Evolutionary conservation across 2,329 filamentous ascomycete genomes (phyloP), one percentile per base, ranked within the genome.

Genomic region (Sarocladiaceae sp.): DNA sequence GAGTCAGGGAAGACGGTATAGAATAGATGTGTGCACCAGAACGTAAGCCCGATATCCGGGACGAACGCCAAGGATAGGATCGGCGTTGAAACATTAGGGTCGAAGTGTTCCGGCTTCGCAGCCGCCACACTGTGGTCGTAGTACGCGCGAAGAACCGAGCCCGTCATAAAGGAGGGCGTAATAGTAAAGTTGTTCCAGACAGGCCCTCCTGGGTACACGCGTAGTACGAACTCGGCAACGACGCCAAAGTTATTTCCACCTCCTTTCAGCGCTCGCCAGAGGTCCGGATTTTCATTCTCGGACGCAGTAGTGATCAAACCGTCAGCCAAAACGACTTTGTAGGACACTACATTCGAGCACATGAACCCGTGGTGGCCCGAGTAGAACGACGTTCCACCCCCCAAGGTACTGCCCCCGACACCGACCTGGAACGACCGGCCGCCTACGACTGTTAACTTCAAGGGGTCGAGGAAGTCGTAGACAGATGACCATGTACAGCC

Each of bases 361-460:
- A 62, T 66, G 54, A 67, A 70, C 3, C 74, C 73, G 20, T 66
- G 55, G 1, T 55, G 57, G 0, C 64, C 63, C 2, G 66, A 63
- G 51, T 73, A 69, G 57, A 64, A 75, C 1, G 69, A 71, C 18
- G 74, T 65, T 9, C 74, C 74, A 20, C 73, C 68, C 5, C 69
- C 69, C 1, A 72, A 62, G 3, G 66, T 51, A 19, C 71, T 58
- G 1, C 71, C 72, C 4, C 64, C 60, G 2, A 73, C 68, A 12
- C 69, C 69, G 9, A 72, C 64, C 3, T 57, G 55, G 0, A 59
- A 52, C 9, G 59, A 58, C 13, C 70, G 59, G 2, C 67, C 69
- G 3, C 69, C 70, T 1, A 62, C 56, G 3, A 69, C 65, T 3
- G 59, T 56, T 2, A 68, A 50, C 2, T 57, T 58, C 15, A 61